Evolutionary conservation across 1,284 basidiomycete species (phyloP), one percentile per base, ranked within the genome.

Genomic region (Boletus mariae): DNA sequence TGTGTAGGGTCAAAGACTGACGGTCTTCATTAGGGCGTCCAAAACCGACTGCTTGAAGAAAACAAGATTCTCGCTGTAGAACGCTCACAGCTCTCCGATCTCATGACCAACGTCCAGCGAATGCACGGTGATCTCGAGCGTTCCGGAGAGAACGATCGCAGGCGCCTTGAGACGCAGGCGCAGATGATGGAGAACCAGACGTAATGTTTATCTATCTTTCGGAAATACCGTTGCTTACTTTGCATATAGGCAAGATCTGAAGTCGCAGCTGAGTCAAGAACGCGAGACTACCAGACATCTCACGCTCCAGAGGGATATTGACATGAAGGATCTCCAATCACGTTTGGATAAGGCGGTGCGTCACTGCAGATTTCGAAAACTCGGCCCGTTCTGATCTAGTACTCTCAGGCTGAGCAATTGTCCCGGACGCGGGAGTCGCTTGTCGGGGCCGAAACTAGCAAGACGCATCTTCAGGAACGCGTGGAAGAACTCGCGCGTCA

Each of bases 71-170:
- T 97, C 1, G 76, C 87, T 6, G 76, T 85, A 59, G 94, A 98
- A 67, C 85, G 92, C 9, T 85, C 90, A 5, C 87, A 88, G 57
- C 76, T 98, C 9, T 85, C 90, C 17, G 90, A 94, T 65, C 77
- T 97, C 17, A 90, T 97, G 79, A 76, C 81, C 25, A 95, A 90
- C 62, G 85, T 95, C 28, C 91, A 93, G 70, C 87, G 82, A 63
- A 93, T 98, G 84, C 90, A 93, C 62, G 82, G 82, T 52, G 94
- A 97, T 64, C 78, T 92, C 13, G 93, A 96, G 64, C 80, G 84
- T 37, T 87, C 88, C 0, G 84, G 86, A 10, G 83, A 86, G 61
- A 94, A 92, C 57, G 89, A 92, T 61, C 80, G 89, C 12, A 76
- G 83, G 23, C 82, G 90, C 15, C 73, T 96, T 31, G 94, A 97